These are phyloP conservation scores for Tanozyma kutaoensis DNA, from an alignment of 805 yeast genomes.

Conservation along the genomic window DNA sequence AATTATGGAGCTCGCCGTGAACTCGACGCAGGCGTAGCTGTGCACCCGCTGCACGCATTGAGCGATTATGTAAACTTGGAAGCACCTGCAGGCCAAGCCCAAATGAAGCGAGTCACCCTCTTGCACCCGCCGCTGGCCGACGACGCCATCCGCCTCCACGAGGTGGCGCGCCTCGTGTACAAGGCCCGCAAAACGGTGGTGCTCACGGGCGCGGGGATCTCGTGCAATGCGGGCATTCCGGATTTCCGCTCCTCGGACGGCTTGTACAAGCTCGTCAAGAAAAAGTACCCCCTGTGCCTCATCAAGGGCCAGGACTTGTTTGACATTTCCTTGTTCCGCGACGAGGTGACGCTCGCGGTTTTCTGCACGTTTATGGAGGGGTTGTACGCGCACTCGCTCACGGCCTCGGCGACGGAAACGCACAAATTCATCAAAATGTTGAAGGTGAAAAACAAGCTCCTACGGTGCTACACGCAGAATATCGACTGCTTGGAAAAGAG, in stretches of 20 bases:
- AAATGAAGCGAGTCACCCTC: slow-evolving; percentile 19
- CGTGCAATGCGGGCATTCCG: slow-evolving; percentile 95
- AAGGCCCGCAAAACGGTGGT: slow-evolving; percentile 51
- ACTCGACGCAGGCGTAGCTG: no score
- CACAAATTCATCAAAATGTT: slow-evolving; percentile 59
- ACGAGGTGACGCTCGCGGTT: slow-evolving; percentile 47
- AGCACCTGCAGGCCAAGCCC: background rate
- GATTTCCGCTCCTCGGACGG: slow-evolving; percentile 85
- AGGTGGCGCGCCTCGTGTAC: slow-evolving; percentile 26
- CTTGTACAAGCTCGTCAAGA: slow-evolving; percentile 60
- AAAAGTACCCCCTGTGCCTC: slow-evolving; percentile 43
- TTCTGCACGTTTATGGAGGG: slow-evolving; percentile 86
- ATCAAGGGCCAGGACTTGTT: slow-evolving; percentile 84
- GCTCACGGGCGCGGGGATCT: slow-evolving; percentile 92
- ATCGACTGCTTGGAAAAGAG: slow-evolving; percentile 77
- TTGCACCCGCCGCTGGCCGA: slow-evolving; percentile 16
- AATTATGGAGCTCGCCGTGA: slow-evolving; percentile 95
- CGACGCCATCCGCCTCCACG: slow-evolving; percentile 19
- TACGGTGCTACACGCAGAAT: slow-evolving; percentile 89
- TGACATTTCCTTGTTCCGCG: slow-evolving; percentile 72
- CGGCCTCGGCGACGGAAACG: slow-evolving; percentile 73
- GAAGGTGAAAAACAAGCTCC: slow-evolving; percentile 48
- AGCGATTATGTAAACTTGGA: no score
- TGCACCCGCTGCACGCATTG: no score
- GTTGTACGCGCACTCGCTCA: slow-evolving; percentile 46